phyloP scores from a whole-genome alignment of 345 rosid species.

The Erodium maritimum region DNA sequence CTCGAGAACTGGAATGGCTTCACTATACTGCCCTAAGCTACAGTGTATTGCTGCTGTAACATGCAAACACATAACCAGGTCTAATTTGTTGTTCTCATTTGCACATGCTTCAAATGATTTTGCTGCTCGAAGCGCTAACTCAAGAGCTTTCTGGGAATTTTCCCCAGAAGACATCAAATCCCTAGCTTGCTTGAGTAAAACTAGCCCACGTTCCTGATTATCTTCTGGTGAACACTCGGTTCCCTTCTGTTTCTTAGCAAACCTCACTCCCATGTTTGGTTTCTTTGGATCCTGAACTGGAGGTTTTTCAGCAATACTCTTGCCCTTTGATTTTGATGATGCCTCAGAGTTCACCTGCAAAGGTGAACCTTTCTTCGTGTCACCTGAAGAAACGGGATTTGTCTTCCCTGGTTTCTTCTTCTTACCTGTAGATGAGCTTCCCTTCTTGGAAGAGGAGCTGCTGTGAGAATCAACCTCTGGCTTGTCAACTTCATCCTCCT shows the following conservation, averaged over 20 bases:
- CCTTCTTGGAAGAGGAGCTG: constrained; percentile 32
- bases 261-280: constrained; percentile 20
- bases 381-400: constrained; percentile 25
- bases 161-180: constrained; percentile 65
- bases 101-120: constrained; percentile 58
- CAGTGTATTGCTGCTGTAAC: constrained; percentile 77
- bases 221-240: constrained; percentile 28
- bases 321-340: too few species aligned
- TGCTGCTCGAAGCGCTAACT: constrained; percentile 56
- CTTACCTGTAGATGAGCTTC: too few species aligned
- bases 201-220: constrained; percentile 57
- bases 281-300: constrained; percentile 33
- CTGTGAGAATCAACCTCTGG: constrained; percentile 27
- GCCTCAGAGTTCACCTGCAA: constrained; percentile 16
- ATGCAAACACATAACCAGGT: constrained; percentile 74
- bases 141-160: constrained; percentile 58
- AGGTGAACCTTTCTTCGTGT: too few species aligned
- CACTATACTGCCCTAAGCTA: constrained; percentile 55
- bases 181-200: constrained; percentile 65
- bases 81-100: constrained; percentile 55
- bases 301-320: constrained; percentile 28
- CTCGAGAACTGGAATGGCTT: constrained; percentile 71
- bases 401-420: constrained; percentile 1
- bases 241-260: constrained; percentile 40
- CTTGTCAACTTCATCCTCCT: constrained; percentile 43